A percentile compares a stretch with the other conserved stretches of the same genome.
phyloP scores from a whole-genome alignment of 2,329 filamentous ascomycete genomes.

The Penicillium sp. region DNA sequence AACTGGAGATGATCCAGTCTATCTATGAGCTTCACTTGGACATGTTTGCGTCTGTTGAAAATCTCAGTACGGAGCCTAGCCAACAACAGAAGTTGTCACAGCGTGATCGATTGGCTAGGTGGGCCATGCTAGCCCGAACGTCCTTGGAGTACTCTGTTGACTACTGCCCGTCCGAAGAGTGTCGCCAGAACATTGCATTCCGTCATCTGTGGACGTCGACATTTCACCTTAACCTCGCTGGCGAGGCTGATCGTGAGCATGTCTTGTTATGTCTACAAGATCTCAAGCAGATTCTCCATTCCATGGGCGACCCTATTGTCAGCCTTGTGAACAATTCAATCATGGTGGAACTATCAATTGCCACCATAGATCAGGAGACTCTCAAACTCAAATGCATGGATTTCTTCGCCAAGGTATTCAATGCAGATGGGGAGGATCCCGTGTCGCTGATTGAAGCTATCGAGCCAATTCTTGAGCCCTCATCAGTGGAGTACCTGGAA shows the following conservation, averaged over 20 bases:
- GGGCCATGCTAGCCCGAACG: conserved; percentile 59
- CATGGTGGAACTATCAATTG: conserved; percentile 81
- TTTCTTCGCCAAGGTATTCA: conserved; percentile 89
- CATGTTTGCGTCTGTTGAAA: conserved; percentile 62
- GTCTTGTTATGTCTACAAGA: conserved; percentile 63
- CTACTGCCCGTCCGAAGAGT: conserved; percentile 26
- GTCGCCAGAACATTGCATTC: conserved; percentile 49
- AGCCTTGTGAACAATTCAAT: conserved; percentile 80
- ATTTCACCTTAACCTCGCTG: conserved; percentile 59
- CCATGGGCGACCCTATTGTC: conserved; percentile 47
- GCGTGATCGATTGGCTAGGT: conserved; percentile 59
- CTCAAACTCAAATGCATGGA: conserved; percentile 93
- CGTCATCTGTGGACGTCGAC: conserved; percentile 68
- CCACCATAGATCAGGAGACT: conserved; percentile 85
- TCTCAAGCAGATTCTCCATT: conserved; percentile 55
- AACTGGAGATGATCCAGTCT: conserved; percentile 57
- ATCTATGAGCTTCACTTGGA: conserved; percentile 69
- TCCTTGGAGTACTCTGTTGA: conserved; percentile 48
- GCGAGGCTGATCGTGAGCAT: conserved; percentile 58
- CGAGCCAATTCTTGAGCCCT: conserved; percentile 83
- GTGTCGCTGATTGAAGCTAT: conserved; percentile 84
- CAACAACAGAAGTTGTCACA: conserved; percentile 53
- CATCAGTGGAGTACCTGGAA: conserved; percentile 33
- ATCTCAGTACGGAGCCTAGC: conserved; percentile 58
- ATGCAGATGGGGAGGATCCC: conserved; percentile 76